Conservation (phyloP, 805 yeast genomes). For the Yarrowia porcina region DNA sequence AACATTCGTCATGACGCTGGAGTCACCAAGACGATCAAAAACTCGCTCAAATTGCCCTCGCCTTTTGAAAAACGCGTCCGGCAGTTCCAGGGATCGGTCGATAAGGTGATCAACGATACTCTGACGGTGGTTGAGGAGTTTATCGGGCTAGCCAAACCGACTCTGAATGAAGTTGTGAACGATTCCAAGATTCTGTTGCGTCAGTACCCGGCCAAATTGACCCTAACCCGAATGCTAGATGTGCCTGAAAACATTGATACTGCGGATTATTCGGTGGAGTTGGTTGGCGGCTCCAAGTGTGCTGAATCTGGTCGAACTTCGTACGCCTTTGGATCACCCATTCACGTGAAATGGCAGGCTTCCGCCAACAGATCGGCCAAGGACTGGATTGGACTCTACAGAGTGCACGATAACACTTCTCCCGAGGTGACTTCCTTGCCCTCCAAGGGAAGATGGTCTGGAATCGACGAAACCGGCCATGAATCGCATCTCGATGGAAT, state of each 20-base stretch:
- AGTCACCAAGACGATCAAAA: slow-evolving; percentile 40
- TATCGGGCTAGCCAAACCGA: slow-evolving; percentile 36
- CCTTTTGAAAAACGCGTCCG: slow-evolving; percentile 34
- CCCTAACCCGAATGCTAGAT: slow-evolving; percentile 36
- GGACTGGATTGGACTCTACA: slow-evolving; percentile 79
- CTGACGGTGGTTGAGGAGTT: slow-evolving; percentile 49
- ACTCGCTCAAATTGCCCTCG: slow-evolving; percentile 35
- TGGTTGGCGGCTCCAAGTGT: slow-evolving; percentile 7
- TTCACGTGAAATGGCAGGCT: slow-evolving; percentile 53
- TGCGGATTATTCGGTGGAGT: slow-evolving; percentile 28
- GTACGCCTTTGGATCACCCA: slow-evolving; percentile 49
- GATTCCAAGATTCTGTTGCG: slow-evolving; percentile 40
- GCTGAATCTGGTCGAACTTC: neutral
- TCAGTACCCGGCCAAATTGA: slow-evolving; percentile 39
- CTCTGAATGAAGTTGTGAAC: slow-evolving; percentile 34
- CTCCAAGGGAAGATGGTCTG: slow-evolving; percentile 65
- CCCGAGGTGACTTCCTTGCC: slow-evolving; percentile 56
- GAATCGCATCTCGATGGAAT: slow-evolving; percentile 32
- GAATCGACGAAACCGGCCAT: slow-evolving; percentile 32
- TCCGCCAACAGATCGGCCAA: slow-evolving; percentile 48
- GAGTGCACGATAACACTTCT: slow-evolving; percentile 55
- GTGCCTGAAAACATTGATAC: slow-evolving; percentile 33
- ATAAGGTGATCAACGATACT: slow-evolving; percentile 41
- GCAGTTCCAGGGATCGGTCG: slow-evolving; percentile 38
- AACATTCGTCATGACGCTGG: slow-evolving; percentile 52